Conservation (phyloP, 1,284 basidiomycete genomes). For the Pseudozyma hubeiensis region DNA sequence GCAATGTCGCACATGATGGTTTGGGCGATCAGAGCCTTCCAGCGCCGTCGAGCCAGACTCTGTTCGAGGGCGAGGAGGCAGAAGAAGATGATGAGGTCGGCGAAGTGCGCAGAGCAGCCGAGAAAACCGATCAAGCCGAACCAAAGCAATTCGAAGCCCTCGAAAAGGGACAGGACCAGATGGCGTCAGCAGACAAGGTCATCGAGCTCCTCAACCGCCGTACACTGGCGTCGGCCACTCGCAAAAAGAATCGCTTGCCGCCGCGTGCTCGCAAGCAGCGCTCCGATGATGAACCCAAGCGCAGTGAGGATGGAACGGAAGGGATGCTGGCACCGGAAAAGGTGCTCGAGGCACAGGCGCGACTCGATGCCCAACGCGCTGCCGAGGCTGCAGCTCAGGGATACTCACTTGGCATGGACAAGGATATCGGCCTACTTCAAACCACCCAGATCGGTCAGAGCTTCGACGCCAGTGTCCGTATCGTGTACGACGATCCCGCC, state of each 20-base stretch:
- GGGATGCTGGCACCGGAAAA: constrained; percentile 32
- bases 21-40: constrained; percentile 6
- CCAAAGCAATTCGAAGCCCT: neutral
- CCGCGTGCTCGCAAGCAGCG: constrained; percentile 42
- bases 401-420: constrained; percentile 44
- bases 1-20: constrained; percentile 1
- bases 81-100: constrained; percentile 6
- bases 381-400: constrained; percentile 48
- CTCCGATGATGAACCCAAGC: constrained; percentile 12
- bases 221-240: constrained; percentile 21
- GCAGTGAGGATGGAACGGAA: neutral
- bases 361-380: constrained; percentile 40
- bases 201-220: constrained; percentile 41
- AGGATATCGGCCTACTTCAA: constrained; percentile 12
- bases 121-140: neutral
- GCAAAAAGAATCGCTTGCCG: constrained; percentile 29
- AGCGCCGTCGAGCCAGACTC: constrained; percentile 41
- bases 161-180: constrained; percentile 10
- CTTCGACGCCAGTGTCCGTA: constrained; percentile 39
- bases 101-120: constrained; percentile 3
- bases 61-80: constrained; percentile 32
- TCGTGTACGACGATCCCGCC: constrained; percentile 58
- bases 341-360: constrained; percentile 44
- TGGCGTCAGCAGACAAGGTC: constrained; percentile 38
- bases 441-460: constrained; percentile 13